Conservation (phyloP, 352 stramenopile species). For the Phytophthora crassamura region DNA sequence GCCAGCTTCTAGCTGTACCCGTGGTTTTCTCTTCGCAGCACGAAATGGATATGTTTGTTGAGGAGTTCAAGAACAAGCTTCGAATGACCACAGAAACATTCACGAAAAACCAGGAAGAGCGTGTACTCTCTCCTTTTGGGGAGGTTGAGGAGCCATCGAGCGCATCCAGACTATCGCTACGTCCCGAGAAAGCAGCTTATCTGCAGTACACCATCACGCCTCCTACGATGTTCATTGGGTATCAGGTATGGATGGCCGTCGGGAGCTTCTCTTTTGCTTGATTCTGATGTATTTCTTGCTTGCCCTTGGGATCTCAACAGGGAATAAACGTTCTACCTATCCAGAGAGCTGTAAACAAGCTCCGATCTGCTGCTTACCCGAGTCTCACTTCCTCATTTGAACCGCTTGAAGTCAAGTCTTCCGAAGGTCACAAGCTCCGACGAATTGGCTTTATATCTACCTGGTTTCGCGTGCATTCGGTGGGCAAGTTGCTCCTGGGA, state of each 20-base stretch:
- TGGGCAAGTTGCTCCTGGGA: conserved; percentile 68
- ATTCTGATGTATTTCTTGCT: conserved; percentile 1
- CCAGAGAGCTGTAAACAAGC: conserved; percentile 42
- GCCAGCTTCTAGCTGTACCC: conserved; percentile 36
- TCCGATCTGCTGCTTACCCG: conserved; percentile 43
- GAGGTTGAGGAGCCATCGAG: neutral
- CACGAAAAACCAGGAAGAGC: conserved; percentile 13
- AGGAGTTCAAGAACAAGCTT: conserved; percentile 15
- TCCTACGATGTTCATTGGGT: conserved; percentile 72
- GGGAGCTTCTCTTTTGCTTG: neutral
- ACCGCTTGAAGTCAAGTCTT: neutral
- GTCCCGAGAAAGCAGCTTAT: conserved; percentile 47
- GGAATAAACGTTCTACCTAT: conserved; percentile 42
- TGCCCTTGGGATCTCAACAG: conserved; percentile 9
- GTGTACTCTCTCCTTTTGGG: conserved; percentile 30
- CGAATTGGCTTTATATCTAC: conserved; percentile 66
- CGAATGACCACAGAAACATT: conserved; percentile 5
- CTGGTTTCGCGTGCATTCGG: conserved; percentile 73
- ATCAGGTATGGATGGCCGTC: conserved; percentile 44
- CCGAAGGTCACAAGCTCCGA: conserved; percentile 16
- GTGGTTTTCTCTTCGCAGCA: conserved; percentile 38
- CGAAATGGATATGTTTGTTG: conserved; percentile 32
- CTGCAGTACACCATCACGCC: conserved; percentile 70
- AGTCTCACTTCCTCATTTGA: conserved; percentile 36
- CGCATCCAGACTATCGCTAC: neutral